These are phyloP conservation scores for Apostasia shenzhenica DNA, from an alignment of 106 monocot genomes.

Conservation along the genomic window DNA sequence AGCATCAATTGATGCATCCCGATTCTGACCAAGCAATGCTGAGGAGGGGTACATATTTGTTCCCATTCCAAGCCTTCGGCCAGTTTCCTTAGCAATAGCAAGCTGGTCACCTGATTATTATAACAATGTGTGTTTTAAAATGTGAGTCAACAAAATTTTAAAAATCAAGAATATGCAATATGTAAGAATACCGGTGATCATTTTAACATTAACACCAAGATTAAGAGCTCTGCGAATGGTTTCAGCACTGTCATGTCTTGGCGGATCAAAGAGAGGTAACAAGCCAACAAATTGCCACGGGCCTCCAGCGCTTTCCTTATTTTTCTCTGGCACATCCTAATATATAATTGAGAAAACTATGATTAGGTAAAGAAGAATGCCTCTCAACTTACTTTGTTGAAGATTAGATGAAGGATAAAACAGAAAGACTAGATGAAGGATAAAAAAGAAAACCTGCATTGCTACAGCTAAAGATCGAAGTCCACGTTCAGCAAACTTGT, in stretches of 20 bases:
- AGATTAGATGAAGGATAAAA: neutral
- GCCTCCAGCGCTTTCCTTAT: slow-evolving; percentile 65
- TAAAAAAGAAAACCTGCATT: slow-evolving; percentile 26
- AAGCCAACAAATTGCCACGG: slow-evolving; percentile 95
- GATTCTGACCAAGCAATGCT: slow-evolving; percentile 63
- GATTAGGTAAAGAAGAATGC: neutral
- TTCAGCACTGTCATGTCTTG: slow-evolving; percentile 96
- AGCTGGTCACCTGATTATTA: slow-evolving; percentile 44
- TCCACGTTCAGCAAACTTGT: slow-evolving; percentile 69
- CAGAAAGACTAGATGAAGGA: neutral
- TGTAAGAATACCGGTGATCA: slow-evolving; percentile 74
- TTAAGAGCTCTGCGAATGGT: slow-evolving; percentile 91
- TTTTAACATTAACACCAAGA: slow-evolving; percentile 98
- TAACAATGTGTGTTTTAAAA: neutral
- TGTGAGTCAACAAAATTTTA: neutral
- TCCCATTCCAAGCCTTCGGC: slow-evolving; percentile 60
- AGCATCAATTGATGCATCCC: slow-evolving; percentile 68
- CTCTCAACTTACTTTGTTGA: neutral
- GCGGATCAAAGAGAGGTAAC: slow-evolving; percentile 90
- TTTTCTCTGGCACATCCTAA: slow-evolving; percentile 71
- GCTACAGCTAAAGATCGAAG: slow-evolving; percentile 60
- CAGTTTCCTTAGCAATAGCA: slow-evolving; percentile 62
- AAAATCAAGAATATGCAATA: neutral
- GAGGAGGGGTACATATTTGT: slow-evolving; percentile 65
- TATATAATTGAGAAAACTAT: neutral